phyloP scores from a whole-genome alignment of 2,329 filamentous ascomycete genomes.

The Hypoxylon sp. region DNA sequence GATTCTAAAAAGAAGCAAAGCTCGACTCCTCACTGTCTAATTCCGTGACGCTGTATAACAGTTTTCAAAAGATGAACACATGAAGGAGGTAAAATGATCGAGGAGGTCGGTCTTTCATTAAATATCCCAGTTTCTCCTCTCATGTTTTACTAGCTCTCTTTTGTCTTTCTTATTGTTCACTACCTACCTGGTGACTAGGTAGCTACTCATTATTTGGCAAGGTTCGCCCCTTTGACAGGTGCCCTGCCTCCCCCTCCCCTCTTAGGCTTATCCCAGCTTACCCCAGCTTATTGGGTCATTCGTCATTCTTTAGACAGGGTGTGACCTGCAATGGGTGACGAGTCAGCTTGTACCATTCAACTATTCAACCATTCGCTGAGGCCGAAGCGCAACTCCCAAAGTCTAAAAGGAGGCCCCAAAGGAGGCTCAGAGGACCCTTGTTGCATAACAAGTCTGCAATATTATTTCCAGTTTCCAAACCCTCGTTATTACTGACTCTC shows the following conservation, averaged over 20 bases:
- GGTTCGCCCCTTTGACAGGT: background rate
- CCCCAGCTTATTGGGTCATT: slow-evolving; percentile 22
- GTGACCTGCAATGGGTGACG: slow-evolving; percentile 18
- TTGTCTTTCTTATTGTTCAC: background rate
- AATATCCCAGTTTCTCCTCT: background rate
- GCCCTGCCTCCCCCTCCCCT: background rate
- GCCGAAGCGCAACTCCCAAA: slow-evolving; percentile 2
- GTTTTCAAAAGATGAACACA: background rate
- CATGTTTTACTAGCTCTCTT: background rate
- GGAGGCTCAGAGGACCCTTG: slow-evolving; percentile 34
- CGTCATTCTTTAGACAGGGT: slow-evolving; percentile 22
- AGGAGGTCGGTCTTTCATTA: background rate
- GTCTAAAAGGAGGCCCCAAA: slow-evolving; percentile 9
- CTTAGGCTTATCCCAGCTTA: slow-evolving; percentile 8
- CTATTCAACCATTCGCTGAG: background rate
- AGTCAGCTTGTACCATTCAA: slow-evolving; percentile 20
- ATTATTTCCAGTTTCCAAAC: slow-evolving; percentile 9
- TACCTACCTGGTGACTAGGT: background rate
- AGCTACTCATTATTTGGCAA: background rate
- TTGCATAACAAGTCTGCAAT: slow-evolving; percentile 24
- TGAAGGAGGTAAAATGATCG: background rate
- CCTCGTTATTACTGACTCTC: background rate
- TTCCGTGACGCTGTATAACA: background rate
- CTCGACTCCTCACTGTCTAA: background rate
- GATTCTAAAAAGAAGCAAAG: background rate